Conservation (phyloP, 2,329 filamentous ascomycete species). For the Leptographium wingfieldii region DNA sequence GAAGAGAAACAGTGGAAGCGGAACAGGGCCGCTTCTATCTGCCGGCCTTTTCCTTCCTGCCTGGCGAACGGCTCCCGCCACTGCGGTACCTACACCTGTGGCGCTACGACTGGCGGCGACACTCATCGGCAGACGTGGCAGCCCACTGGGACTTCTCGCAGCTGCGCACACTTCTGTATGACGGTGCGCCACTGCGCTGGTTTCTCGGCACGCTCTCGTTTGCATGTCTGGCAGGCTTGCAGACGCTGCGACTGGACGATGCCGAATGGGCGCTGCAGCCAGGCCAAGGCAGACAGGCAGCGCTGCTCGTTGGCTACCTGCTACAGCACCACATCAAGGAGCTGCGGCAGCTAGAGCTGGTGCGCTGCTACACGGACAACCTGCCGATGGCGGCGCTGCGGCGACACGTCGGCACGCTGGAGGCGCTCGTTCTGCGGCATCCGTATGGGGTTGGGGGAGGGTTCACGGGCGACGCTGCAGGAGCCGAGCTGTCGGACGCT, state of each 20-base stretch:
- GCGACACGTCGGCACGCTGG: slow-evolving; percentile 25
- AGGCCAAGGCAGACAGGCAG: slow-evolving; percentile 26
- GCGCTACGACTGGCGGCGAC: slow-evolving; percentile 35
- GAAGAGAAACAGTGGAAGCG: slow-evolving; percentile 18
- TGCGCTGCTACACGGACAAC: slow-evolving; percentile 24
- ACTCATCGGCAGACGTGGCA: slow-evolving; percentile 23
- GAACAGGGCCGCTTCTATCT: slow-evolving; percentile 29
- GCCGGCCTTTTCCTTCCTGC: slow-evolving; percentile 27
- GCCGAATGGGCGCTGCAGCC: slow-evolving; percentile 22
- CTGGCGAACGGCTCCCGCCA: slow-evolving; percentile 28
- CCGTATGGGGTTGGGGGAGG: slow-evolving; percentile 4
- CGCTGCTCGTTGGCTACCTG: slow-evolving; percentile 24
- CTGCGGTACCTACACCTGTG: slow-evolving; percentile 27
- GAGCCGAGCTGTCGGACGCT: background rate
- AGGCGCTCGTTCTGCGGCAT: slow-evolving; percentile 29
- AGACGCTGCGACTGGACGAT: slow-evolving; percentile 30
- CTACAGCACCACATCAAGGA: slow-evolving; percentile 24
- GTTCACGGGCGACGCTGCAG: background rate
- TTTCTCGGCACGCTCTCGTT: slow-evolving; percentile 31
- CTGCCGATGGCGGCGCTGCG: slow-evolving; percentile 29
- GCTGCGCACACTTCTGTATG: slow-evolving; percentile 27
- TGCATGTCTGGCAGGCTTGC: slow-evolving; percentile 22
- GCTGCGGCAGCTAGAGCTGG: slow-evolving; percentile 26
- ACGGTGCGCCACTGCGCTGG: slow-evolving; percentile 30
- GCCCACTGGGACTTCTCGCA: slow-evolving; percentile 33